These are phyloP conservation scores for Zasmidium angulare DNA, from an alignment of 2,329 filamentous ascomycete genomes.

Conservation along the genomic window DNA sequence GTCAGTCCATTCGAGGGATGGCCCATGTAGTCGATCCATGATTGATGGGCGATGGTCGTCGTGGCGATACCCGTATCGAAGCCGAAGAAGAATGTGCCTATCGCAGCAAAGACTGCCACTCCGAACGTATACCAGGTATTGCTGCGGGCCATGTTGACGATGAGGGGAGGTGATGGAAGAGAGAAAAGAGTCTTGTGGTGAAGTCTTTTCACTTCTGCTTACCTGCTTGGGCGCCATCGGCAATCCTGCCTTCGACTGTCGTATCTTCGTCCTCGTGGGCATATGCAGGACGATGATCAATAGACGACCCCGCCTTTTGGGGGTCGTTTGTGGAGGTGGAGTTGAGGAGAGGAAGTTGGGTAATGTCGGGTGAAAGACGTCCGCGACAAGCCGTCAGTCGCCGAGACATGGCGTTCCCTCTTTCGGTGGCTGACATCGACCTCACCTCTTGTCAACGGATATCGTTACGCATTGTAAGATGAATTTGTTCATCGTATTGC, in stretches of 20 bases:
- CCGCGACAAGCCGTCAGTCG: neutral
- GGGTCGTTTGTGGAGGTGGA: neutral
- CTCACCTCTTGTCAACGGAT: neutral
- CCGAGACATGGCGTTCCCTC: neutral
- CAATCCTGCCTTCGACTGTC: neutral
- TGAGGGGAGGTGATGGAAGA: neutral
- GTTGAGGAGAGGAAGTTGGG: neutral
- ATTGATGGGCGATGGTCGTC: conserved; percentile 61
- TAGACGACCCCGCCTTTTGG: neutral
- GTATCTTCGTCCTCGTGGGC: neutral
- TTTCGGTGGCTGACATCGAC: neutral
- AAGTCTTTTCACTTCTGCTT: neutral
- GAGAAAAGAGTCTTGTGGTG: neutral
- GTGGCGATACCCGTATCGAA: conserved; percentile 63
- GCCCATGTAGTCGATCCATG: conserved; percentile 61
- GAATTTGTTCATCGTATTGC: neutral
- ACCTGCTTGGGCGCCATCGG: neutral
- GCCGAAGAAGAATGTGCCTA: conserved; percentile 61
- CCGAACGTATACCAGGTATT: conserved; percentile 48
- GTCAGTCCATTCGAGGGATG: conserved; percentile 56
- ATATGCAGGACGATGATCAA: conserved; percentile 1
- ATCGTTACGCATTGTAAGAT: neutral
- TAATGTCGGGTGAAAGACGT: neutral
- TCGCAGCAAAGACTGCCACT: conserved; percentile 57
- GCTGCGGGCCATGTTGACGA: conserved; percentile 8